These are phyloP conservation scores for Miscanthus lutarioriparius DNA, from an alignment of 176 grass and related monocot genomes.

Conservation along the genomic window DNA sequence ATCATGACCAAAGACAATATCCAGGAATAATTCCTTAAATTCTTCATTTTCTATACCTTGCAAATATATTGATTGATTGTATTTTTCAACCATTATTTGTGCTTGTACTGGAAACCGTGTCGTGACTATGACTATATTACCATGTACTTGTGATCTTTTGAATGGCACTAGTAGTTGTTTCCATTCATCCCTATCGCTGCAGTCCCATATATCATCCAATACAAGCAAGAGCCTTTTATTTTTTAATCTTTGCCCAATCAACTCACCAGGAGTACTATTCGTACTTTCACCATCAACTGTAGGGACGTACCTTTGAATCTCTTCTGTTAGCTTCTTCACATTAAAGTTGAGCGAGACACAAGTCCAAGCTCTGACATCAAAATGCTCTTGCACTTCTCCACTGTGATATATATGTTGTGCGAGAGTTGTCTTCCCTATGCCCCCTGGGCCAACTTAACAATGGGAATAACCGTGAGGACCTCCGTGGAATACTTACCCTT, in stretches of 20 bases:
- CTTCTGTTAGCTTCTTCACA: background rate
- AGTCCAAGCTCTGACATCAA: constrained; percentile 20
- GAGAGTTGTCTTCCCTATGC: constrained; percentile 45
- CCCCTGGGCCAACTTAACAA: constrained; percentile 18
- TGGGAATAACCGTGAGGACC: too few relatives aligned
- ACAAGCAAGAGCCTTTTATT: constrained; percentile 13
- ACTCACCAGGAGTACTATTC: background rate
- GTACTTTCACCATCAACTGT: background rate
- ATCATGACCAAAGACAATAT: background rate
- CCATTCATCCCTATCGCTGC: background rate
- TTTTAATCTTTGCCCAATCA: background rate
- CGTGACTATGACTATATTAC: constrained; percentile 7
- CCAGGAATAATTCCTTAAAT: background rate
- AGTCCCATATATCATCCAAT: constrained; percentile 10
- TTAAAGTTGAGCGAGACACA: constrained; percentile 21
- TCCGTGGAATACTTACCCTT: too few relatives aligned
- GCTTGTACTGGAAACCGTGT: background rate
- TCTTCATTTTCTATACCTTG: background rate
- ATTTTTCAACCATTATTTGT: background rate
- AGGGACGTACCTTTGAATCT: background rate
- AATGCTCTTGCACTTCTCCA: background rate
- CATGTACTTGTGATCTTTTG: background rate
- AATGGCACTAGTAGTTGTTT: background rate
- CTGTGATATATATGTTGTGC: constrained; percentile 27
- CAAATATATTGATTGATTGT: background rate